A percentile compares a stretch with the other conserved stretches of the same genome.
These are phyloP conservation scores for Barnettozyma botsteinii DNA, from an alignment of 805 yeast species.

Conservation along the genomic window DNA sequence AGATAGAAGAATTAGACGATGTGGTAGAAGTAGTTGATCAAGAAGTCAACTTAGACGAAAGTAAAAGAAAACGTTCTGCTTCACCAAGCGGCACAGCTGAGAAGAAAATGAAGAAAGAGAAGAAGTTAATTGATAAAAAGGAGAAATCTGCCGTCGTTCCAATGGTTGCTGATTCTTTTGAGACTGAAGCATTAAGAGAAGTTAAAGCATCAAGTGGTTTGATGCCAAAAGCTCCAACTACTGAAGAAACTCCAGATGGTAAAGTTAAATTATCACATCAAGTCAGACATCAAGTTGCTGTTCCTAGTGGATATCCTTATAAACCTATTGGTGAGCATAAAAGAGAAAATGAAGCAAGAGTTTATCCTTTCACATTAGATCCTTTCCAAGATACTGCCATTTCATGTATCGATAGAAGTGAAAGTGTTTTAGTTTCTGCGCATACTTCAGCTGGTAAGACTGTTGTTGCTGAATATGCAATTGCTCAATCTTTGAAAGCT, in stretches of 20 bases:
- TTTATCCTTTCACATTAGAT: slow-evolving; percentile 88
- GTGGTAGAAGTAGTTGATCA: slow-evolving; percentile 4
- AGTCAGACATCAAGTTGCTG: slow-evolving; percentile 95
- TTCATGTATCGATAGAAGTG: slow-evolving; percentile 91
- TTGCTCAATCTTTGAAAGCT: slow-evolving; percentile 94
- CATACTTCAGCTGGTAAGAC: slow-evolving; percentile 99
- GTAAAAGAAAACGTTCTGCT: slow-evolving; percentile 21
- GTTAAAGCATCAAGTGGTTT: slow-evolving; percentile 79
- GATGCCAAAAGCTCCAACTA: slow-evolving; percentile 35
- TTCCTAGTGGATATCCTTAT: slow-evolving; percentile 88
- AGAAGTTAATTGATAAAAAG: slow-evolving; percentile 31
- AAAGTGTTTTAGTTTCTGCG: slow-evolving; percentile 93
- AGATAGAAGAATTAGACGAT: slow-evolving; percentile 8
- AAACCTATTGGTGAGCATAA: slow-evolving; percentile 85
- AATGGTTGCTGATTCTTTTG: slow-evolving; percentile 80
- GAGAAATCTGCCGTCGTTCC: slow-evolving; percentile 51
- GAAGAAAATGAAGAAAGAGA: slow-evolving; percentile 24
- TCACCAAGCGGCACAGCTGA: slow-evolving; percentile 14
- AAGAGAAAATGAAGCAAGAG: slow-evolving; percentile 71
- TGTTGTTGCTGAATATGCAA: slow-evolving; percentile 96
- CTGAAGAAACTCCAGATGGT: slow-evolving; percentile 24
- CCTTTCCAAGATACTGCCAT: slow-evolving; percentile 97
- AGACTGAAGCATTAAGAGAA: slow-evolving; percentile 84
- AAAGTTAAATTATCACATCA: slow-evolving; percentile 78
- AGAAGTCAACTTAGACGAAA: slow-evolving; percentile 12